Evolutionary conservation across 306 rosid species (phyloP).

Genomic region (Cicer judaicum): DNA sequence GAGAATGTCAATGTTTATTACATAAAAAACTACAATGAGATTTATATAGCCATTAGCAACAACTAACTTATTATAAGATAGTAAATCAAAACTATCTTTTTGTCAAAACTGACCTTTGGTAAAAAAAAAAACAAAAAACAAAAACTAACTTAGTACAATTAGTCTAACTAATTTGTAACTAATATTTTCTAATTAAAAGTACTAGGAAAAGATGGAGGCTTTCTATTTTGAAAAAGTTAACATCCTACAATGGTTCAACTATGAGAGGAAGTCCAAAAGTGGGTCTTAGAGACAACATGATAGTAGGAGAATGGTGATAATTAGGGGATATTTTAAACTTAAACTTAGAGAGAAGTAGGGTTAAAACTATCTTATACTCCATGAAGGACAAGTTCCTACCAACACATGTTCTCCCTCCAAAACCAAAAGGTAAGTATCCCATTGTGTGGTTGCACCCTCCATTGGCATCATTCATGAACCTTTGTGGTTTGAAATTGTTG

Average conservation of each 20-base stretch:
- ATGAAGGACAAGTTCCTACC: conserved; percentile 76
- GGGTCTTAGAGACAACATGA: conserved; percentile 76
- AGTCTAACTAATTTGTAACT: too few species aligned
- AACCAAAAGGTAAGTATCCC: conserved; percentile 92
- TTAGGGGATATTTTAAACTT: conserved; percentile 59
- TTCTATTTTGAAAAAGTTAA: not conserved
- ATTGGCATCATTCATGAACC: conserved; percentile 61
- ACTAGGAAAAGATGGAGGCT: not conserved
- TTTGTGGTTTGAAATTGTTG: conserved; percentile 73
- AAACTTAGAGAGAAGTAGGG: conserved; percentile 72
- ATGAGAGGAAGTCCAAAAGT: conserved; percentile 65
- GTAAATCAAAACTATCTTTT: too few species aligned
- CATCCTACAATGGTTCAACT: conserved; percentile 47
- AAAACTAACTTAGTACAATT: too few species aligned
- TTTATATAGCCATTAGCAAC: too few species aligned
- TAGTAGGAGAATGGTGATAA: conserved; percentile 69
- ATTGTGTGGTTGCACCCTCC: conserved; percentile 85
- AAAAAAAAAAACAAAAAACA: too few species aligned
- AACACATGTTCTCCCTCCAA: conserved; percentile 87
- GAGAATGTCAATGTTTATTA: too few species aligned
- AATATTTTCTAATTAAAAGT: too few species aligned
- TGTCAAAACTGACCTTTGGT: too few species aligned
- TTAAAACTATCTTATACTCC: conserved; percentile 82
- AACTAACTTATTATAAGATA: too few species aligned
- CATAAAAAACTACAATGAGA: too few species aligned